Conservation (phyloP, 306 rosid genomes). For the Betula pendula region DNA sequence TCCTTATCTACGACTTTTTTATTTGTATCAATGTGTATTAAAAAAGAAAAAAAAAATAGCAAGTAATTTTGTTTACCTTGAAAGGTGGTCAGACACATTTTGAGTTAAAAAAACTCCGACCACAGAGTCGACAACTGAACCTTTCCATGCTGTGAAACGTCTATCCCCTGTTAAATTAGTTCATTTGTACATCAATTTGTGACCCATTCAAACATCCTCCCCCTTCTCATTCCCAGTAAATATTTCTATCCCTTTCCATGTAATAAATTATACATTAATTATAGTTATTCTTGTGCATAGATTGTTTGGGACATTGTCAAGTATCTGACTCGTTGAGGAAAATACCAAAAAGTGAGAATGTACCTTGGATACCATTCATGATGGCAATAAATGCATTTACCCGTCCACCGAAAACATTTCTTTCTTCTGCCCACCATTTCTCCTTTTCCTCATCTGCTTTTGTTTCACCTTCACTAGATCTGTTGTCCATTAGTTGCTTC, state of each 20-base stretch:
- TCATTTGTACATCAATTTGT: background rate
- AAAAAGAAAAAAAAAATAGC: background rate
- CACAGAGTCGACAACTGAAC: constrained; percentile 58
- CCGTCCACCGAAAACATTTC: constrained; percentile 29
- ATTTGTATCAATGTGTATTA: background rate
- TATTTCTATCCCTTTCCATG: too few species aligned
- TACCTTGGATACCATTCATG: constrained; percentile 43
- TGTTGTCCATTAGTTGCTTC: constrained; percentile 28
- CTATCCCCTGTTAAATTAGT: constrained; percentile 45
- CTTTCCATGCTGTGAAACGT: constrained; percentile 47
- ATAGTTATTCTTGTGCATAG: too few species aligned
- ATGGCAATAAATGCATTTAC: constrained; percentile 29
- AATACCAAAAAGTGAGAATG: background rate
- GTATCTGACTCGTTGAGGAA: background rate
- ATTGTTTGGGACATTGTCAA: too few species aligned
- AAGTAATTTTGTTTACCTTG: constrained; percentile 37
- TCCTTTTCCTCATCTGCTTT: constrained; percentile 17
- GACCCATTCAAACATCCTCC: too few species aligned
- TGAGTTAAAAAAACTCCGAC: constrained; percentile 60
- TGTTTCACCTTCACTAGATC: constrained; percentile 22
- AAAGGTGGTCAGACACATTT: constrained; percentile 54
- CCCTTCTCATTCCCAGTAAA: too few species aligned
- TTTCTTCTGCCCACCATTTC: constrained; percentile 40
- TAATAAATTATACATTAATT: too few species aligned
- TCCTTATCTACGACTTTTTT: background rate